Evolutionary conservation across 208 protist species (phyloP).

Genomic region (Tritrichomonas foetus): DNA sequence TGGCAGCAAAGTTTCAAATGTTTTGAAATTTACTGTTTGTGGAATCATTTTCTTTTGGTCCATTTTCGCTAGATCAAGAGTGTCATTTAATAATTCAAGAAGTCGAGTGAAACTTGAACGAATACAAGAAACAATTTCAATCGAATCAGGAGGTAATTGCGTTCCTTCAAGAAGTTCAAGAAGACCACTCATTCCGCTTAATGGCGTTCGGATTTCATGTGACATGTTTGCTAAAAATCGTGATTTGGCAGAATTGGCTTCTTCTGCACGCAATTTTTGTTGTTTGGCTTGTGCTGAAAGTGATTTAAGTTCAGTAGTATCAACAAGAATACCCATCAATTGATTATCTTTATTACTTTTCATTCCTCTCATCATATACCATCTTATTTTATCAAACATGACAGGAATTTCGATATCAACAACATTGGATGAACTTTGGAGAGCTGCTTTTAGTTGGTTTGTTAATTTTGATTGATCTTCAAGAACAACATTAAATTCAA

Average conservation of each 20-base stretch:
- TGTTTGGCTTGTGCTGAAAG: no score
- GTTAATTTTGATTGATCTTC: background rate
- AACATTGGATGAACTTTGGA: background rate
- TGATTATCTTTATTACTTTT: background rate
- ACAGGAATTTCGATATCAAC: background rate
- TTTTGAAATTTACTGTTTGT: background rate
- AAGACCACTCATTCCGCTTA: slow-evolving; percentile 38
- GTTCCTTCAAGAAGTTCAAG: background rate
- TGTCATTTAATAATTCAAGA: slow-evolving; percentile 36
- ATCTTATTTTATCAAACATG: background rate
- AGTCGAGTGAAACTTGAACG: background rate
- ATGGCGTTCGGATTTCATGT: no score
- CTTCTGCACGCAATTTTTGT: background rate
- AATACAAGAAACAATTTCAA: background rate
- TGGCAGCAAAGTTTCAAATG: background rate
- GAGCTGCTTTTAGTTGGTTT: background rate
- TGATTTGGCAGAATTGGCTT: slow-evolving; percentile 1
- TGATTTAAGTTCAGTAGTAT: background rate
- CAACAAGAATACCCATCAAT: background rate
- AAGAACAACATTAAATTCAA: background rate
- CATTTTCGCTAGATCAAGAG: slow-evolving; percentile 37
- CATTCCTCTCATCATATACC: background rate
- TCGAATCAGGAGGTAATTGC: background rate
- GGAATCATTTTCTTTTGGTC: background rate
- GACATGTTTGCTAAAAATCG: slow-evolving; percentile 43